Conservation (phyloP, 2,329 filamentous ascomycete genomes). For the Phialocephala sp. region DNA sequence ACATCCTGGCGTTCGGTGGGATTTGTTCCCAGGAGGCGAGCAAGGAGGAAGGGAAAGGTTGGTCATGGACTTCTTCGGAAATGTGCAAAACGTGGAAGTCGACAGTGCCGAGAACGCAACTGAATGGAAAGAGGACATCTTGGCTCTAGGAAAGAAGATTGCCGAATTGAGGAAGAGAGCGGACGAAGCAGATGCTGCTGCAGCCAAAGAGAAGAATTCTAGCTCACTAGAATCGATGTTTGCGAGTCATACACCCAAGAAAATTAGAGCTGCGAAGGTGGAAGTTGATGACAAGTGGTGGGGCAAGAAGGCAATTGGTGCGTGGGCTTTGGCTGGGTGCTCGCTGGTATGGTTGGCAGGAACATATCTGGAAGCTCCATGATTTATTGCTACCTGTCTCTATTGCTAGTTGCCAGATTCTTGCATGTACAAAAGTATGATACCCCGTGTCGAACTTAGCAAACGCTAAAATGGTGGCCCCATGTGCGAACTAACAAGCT, state of each 20-base stretch:
- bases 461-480: not conserved
- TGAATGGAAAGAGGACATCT: slow-evolving; percentile 73
- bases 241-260: slow-evolving; percentile 37
- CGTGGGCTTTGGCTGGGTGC: slow-evolving; percentile 65
- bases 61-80: slow-evolving; percentile 97
- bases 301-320: slow-evolving; percentile 68
- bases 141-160: slow-evolving; percentile 74
- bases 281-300: slow-evolving; percentile 71
- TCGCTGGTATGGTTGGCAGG: slow-evolving; percentile 63
- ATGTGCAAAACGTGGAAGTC: slow-evolving; percentile 95
- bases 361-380: slow-evolving; percentile 51
- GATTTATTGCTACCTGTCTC: slow-evolving; percentile 10
- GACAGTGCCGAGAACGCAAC: slow-evolving; percentile 57
- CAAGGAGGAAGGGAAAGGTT: slow-evolving; percentile 76
- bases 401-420: not conserved
- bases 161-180: slow-evolving; percentile 52
- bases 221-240: slow-evolving; percentile 29
- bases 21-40: slow-evolving; percentile 89
- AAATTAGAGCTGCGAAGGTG: slow-evolving; percentile 60
- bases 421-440: not conserved
- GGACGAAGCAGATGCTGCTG: slow-evolving; percentile 40
- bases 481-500: not conserved
- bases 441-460: not conserved
- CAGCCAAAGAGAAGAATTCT: slow-evolving; percentile 31
- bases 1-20: slow-evolving; percentile 89